These are phyloP conservation scores for Pythium brassicae DNA, from an alignment of 352 stramenopile species.

Conservation along the genomic window DNA sequence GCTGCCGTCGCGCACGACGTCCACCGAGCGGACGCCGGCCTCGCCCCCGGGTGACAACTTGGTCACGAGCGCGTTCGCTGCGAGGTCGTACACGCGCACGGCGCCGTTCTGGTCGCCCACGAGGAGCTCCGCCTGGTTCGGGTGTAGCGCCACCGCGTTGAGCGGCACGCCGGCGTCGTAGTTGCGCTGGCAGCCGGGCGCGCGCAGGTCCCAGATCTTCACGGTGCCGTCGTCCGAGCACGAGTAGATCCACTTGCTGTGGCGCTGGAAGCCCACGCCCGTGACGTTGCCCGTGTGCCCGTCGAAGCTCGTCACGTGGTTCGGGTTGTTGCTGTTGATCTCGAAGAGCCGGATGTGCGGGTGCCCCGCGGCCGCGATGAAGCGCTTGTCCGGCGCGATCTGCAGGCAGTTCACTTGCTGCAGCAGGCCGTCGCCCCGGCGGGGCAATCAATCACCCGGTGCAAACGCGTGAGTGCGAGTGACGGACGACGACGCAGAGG, in stretches of 20 bases:
- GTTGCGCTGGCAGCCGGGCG: constrained; percentile 79
- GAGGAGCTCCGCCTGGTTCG: constrained; percentile 90
- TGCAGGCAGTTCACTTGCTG: constrained; percentile 96
- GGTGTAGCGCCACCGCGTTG: constrained; percentile 94
- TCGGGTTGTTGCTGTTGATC: constrained; percentile 95
- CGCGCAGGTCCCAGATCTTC: constrained; percentile 94
- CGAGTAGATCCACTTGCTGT: constrained; percentile 97
- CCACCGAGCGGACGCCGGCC: constrained; percentile 87
- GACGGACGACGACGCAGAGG: constrained; percentile 6
- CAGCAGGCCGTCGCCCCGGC: too few relatives aligned
- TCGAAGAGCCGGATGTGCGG: constrained; percentile 97
- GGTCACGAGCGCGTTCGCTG: constrained; percentile 60
- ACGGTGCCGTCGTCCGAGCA: constrained; percentile 95
- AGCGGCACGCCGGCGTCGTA: constrained; percentile 88
- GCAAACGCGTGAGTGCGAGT: not conserved
- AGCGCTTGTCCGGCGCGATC: constrained; percentile 96
- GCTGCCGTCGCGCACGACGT: constrained; percentile 91
- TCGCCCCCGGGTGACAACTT: constrained; percentile 72
- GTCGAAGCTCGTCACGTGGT: constrained; percentile 95
- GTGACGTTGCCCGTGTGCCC: constrained; percentile 97
- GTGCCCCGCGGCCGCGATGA: constrained; percentile 96
- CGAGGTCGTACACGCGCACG: constrained; percentile 91
- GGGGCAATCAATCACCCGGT: not conserved
- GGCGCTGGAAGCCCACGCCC: constrained; percentile 95
- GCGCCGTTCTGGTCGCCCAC: constrained; percentile 91